These are phyloP conservation scores for Scheffersomyces stipitis DNA, from an alignment of 805 yeast species.

Conservation along the genomic window DNA sequence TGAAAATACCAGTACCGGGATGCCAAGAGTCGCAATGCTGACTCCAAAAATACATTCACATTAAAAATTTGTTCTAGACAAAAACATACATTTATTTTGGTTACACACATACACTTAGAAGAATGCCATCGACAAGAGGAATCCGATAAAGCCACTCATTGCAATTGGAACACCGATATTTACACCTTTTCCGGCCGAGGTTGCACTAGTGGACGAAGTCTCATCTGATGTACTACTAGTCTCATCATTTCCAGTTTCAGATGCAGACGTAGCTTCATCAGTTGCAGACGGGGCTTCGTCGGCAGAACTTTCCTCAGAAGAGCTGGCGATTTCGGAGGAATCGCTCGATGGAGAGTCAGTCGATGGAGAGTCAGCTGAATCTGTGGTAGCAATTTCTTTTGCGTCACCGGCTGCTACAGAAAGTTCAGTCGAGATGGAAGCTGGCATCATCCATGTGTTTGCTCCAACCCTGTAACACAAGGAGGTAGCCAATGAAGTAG, in stretches of 20 bases:
- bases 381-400: background rate
- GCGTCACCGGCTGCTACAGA: slow-evolving; percentile 20
- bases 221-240: background rate
- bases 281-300: background rate
- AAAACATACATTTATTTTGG: background rate
- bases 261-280: background rate
- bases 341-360: no score
- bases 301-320: background rate
- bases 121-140: background rate
- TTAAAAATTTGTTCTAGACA: background rate
- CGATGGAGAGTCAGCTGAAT: no score
- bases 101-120: background rate
- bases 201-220: background rate
- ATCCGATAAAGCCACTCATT: background rate
- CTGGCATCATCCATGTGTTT: slow-evolving; percentile 46
- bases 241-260: background rate
- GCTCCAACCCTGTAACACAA: slow-evolving; percentile 45
- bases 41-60: no score
- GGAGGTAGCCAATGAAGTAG: slow-evolving; percentile 43
- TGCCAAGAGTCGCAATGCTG: no score
- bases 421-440: slow-evolving; percentile 34
- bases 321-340: background rate
- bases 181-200: background rate
- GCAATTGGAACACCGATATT: background rate
- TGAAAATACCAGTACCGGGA: no score